Conservation (phyloP, 352 stramenopile genomes). For the Thalassiosira hispida region DNA sequence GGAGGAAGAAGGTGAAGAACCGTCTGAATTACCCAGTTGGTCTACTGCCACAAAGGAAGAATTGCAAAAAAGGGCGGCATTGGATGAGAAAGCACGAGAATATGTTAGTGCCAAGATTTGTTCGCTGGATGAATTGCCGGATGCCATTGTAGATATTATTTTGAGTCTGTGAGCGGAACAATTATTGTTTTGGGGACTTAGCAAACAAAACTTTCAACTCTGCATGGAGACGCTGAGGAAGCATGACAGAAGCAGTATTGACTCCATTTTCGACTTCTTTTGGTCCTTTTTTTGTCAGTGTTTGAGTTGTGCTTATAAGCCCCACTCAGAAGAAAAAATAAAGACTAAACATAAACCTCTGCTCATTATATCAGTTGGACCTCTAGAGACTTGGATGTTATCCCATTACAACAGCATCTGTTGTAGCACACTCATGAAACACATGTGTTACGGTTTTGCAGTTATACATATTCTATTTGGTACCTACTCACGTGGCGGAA, state of each 20-base stretch:
- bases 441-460: too few relatives aligned
- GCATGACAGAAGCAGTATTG: too few relatives aligned
- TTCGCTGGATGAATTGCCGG: slow-evolving; percentile 12
- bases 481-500: slow-evolving; percentile 70
- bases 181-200: background rate
- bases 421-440: too few relatives aligned
- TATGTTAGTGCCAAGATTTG: slow-evolving; percentile 19
- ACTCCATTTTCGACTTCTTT: too few relatives aligned
- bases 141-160: slow-evolving; percentile 19
- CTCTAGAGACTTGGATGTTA: too few relatives aligned
- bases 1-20: slow-evolving; percentile 23
- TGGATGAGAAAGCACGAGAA: slow-evolving; percentile 12
- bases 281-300: too few relatives aligned
- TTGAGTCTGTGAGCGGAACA: background rate
- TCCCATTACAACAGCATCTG: too few relatives aligned
- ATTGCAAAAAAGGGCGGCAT: slow-evolving; percentile 16
- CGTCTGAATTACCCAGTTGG: slow-evolving; percentile 36
- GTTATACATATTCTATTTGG: slow-evolving; percentile 83
- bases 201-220: background rate
- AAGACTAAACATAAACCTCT: too few relatives aligned
- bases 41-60: slow-evolving; percentile 56
- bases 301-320: too few relatives aligned
- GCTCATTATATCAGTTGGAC: too few relatives aligned
- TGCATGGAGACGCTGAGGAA: too few relatives aligned
- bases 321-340: too few relatives aligned